Base-by-base conservation (phyloP, 306 rosid genomes). In the Cicer bijugum region DNA sequence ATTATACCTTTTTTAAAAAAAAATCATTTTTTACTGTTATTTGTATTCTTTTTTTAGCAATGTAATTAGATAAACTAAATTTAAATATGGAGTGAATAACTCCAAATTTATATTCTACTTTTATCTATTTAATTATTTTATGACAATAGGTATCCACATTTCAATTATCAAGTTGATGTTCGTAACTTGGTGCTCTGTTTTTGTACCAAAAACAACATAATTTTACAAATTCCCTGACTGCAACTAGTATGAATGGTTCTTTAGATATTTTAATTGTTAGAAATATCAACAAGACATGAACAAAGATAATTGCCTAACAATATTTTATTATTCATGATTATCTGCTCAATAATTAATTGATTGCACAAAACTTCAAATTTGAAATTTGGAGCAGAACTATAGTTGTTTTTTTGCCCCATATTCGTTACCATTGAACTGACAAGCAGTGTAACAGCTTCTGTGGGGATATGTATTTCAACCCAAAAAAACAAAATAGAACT, bases 231-330 rank as follows among this genome's bases (percentile, higher is more conserved):
- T 28, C 35, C 35, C 35, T 28, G 35, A 28, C 5, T 28, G 35
- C 4, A 3, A 28, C 35, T 28, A 28, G 35, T 28, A 28, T 48
- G 55, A 14, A 62, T 15, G 47, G 11, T 39, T 4, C 50, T 16
- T 63, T 15, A 4, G 50, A 63, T 40, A 63, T 63, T 63, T 40
- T 40, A 63, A 63, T 9, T 9, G 14, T 33, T 40, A 63, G n/a
- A 16, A 39, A 63, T 40, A 63, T 63, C 69, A 15, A 15, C 35
- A 9, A 40, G 69, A 63, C 15, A 63, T 16, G 33, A 63, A 63
- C 5, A 23, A 40, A 15, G 33, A 63, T 40, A 9, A 4, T 33
- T 11, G 28, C 9, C 28, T 39, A 60, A 60, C n/a, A 60, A 35
- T 35, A 17, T 4, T 56, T 20, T 5, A 57, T 19, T 19, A 55